A percentile compares a stretch with the other conserved stretches of the same genome.
These are phyloP conservation scores for Chloranthus sessilifolius DNA, from an alignment of 164 flowering plant species.

Conservation along the genomic window DNA sequence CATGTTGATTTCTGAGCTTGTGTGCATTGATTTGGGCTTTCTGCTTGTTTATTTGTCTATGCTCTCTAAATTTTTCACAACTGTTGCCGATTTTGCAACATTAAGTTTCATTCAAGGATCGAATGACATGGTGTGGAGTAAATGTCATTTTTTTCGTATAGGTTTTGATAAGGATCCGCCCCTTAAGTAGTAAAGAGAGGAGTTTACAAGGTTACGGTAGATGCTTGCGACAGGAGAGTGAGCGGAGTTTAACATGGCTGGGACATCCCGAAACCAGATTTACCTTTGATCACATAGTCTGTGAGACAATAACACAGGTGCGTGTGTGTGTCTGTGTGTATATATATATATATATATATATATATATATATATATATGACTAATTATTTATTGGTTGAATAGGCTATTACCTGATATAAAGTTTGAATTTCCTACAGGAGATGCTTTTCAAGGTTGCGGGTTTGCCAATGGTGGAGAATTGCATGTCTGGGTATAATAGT, in stretches of 20 bases:
- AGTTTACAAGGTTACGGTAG: slow-evolving; percentile 45
- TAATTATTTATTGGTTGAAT: not conserved
- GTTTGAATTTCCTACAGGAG: slow-evolving; percentile 39
- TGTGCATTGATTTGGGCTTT: no score
- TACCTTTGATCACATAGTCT: slow-evolving; percentile 83
- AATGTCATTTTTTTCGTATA: slow-evolving; percentile 19
- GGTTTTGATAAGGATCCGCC: slow-evolving; percentile 80
- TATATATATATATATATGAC: no score
- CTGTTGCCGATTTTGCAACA: no score
- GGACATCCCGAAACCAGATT: slow-evolving; percentile 91
- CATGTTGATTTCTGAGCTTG: no score
- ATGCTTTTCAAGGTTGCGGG: slow-evolving; percentile 79
- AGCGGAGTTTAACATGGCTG: slow-evolving; percentile 67
- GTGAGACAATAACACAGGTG: slow-evolving; percentile 84
- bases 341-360: no score
- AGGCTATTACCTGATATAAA: not conserved
- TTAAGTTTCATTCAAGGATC: not conserved
- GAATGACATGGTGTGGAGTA: slow-evolving; percentile 1
- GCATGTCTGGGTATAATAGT: slow-evolving; percentile 94
- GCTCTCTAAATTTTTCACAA: no score
- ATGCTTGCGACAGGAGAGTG: slow-evolving; percentile 80
- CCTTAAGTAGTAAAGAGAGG: slow-evolving; percentile 51
- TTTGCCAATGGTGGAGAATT: slow-evolving; percentile 90
- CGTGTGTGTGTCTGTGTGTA: no score
- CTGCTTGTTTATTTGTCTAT: not conserved